A percentile compares a stretch with the other conserved stretches of the same genome.
Evolutionary conservation across 306 rosid species (phyloP).

Genomic region (Gleditsia sinensis): DNA sequence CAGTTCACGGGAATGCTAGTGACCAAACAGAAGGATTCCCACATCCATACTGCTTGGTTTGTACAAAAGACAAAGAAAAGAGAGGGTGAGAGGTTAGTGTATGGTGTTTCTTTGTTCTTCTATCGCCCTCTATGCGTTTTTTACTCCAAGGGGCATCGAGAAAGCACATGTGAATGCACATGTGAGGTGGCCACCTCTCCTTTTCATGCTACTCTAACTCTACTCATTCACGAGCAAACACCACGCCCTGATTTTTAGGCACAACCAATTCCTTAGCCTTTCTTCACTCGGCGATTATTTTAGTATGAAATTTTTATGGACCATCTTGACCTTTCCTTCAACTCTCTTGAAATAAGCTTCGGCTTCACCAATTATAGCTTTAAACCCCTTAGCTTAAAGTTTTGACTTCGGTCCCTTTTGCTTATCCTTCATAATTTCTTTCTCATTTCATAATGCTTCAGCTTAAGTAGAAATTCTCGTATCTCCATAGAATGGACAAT

Average conservation of each 20-base stretch:
- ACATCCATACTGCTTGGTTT: slow-evolving; percentile 6
- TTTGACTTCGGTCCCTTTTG: neutral
- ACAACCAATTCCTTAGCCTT: neutral
- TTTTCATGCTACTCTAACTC: slow-evolving; percentile 38
- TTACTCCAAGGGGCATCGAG: slow-evolving; percentile 26
- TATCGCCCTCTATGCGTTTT: slow-evolving; percentile 23
- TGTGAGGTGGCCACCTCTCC: slow-evolving; percentile 41
- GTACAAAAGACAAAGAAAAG: slow-evolving; percentile 45
- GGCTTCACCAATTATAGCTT: neutral
- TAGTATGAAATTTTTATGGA: neutral
- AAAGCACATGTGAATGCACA: slow-evolving; percentile 59
- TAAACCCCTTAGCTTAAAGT: neutral
- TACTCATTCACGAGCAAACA: slow-evolving; percentile 40
- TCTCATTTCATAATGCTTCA: neutral
- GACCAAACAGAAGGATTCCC: slow-evolving; percentile 27
- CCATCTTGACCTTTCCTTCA: neutral
- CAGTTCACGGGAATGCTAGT: slow-evolving; percentile 58
- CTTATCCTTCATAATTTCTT: neutral
- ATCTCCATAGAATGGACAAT: neutral
- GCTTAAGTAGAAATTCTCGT: neutral
- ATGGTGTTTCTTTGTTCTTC: slow-evolving; percentile 35
- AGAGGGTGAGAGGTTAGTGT: slow-evolving; percentile 33
- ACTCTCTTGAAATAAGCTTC: neutral
- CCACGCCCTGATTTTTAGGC: slow-evolving; percentile 9
- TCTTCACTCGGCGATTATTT: neutral